Conservation (phyloP, 2,329 filamentous ascomycete species). For the Diaporthe sp. region DNA sequence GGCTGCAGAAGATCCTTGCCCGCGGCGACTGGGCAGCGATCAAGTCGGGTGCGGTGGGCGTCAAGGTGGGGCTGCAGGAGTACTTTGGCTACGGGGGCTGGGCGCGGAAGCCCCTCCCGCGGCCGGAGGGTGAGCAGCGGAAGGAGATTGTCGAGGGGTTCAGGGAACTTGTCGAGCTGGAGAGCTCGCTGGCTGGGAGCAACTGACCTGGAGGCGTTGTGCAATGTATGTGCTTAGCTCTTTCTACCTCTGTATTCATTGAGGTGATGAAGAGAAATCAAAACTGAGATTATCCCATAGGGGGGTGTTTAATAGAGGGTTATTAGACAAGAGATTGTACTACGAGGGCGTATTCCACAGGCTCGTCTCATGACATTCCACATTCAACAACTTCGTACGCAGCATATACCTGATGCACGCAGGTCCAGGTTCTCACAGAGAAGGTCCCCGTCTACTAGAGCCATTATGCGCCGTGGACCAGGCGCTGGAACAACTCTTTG, state of each 20-base stretch:
- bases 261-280: background rate
- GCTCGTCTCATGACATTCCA: background rate
- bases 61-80: conserved; percentile 74
- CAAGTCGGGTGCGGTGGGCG: conserved; percentile 76
- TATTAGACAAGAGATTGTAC: background rate
- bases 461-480: background rate
- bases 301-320: background rate
- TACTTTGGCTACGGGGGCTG: conserved; percentile 76
- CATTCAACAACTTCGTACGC: background rate
- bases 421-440: background rate
- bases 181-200: conserved; percentile 19
- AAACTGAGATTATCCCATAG: background rate
- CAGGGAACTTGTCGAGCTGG: conserved; percentile 37
- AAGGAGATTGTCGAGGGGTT: conserved; percentile 32
- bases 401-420: background rate
- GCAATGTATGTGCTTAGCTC: background rate
- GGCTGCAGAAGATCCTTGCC: conserved; percentile 72
- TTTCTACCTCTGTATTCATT: background rate
- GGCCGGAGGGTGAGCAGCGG: conserved; percentile 28
- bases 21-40: conserved; percentile 79
- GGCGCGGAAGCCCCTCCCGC: conserved; percentile 66
- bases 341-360: too few species aligned
- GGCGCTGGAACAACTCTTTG: background rate
- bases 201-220: background rate
- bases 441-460: background rate